These are phyloP conservation scores for Ustilago cynodontis DNA, from an alignment of 1,284 basidiomycete genomes.

Conservation along the genomic window DNA sequence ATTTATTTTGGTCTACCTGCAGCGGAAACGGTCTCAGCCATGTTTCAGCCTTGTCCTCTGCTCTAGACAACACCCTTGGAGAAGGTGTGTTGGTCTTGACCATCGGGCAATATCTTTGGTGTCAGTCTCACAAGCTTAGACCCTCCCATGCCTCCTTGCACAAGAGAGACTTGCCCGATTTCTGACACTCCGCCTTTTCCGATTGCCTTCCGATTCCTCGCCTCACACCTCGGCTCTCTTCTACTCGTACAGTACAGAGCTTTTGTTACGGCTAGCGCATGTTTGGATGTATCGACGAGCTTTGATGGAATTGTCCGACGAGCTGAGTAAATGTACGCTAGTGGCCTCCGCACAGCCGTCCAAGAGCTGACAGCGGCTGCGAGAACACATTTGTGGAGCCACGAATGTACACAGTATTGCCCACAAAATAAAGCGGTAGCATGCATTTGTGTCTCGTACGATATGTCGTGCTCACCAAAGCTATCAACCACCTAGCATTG, in stretches of 20 bases:
- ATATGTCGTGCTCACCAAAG: not conserved
- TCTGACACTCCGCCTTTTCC: slow-evolving; percentile 2
- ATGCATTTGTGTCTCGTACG: not conserved
- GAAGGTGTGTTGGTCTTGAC: too few species aligned
- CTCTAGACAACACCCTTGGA: too few species aligned
- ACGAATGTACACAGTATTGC: too few species aligned
- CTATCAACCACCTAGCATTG: not conserved
- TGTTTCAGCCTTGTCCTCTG: slow-evolving; percentile 14
- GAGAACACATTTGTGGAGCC: slow-evolving; percentile 12
- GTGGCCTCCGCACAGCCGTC: slow-evolving; percentile 6
- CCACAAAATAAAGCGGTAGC: too few species aligned
- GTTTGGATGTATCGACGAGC: not conserved
- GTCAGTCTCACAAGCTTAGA: not conserved
- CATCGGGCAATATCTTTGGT: too few species aligned
- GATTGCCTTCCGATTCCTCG: not conserved
- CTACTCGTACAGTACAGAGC: too few species aligned
- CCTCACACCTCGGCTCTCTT: not conserved
- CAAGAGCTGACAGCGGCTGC: slow-evolving; percentile 8
- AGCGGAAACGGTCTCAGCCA: slow-evolving; percentile 21
- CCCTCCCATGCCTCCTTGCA: too few species aligned
- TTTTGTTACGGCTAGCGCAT: too few species aligned
- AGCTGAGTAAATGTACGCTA: not conserved
- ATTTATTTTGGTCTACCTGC: slow-evolving; percentile 15
- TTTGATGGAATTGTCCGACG: not conserved
- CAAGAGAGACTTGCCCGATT: slow-evolving; percentile 4